Conservation (phyloP, 2,329 filamentous ascomycete species). For the Nemania diffusa region DNA sequence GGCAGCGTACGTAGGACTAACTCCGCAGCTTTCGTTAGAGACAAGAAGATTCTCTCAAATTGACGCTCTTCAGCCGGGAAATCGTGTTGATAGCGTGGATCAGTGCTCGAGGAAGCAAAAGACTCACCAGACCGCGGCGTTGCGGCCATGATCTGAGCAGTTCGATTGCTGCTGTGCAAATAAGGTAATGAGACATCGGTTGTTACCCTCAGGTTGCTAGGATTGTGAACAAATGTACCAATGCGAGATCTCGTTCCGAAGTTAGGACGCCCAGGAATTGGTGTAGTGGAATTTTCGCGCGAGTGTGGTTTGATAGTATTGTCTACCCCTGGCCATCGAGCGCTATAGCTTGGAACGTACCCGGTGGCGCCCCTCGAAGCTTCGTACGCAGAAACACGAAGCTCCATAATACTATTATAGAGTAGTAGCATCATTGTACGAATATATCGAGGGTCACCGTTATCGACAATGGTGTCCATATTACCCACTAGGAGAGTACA, state of each 20-base stretch:
- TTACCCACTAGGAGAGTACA: conserved; percentile 70
- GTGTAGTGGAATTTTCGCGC: conserved; percentile 64
- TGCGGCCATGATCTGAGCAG: conserved; percentile 64
- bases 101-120: conserved; percentile 68
- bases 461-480: conserved; percentile 71
- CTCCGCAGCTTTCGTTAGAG: conserved; percentile 78
- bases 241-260: conserved; percentile 53
- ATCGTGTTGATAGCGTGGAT: conserved; percentile 67
- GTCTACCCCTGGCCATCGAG: conserved; percentile 50
- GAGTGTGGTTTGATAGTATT: conserved; percentile 63
- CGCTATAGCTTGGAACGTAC: conserved; percentile 38
- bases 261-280: conserved; percentile 61
- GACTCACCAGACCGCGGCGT: conserved; percentile 87
- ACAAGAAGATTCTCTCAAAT: conserved; percentile 85
- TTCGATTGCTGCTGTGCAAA: conserved; percentile 61
- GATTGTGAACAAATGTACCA: conserved; percentile 57
- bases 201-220: conserved; percentile 65
- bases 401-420: conserved; percentile 75
- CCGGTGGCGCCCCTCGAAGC: conserved; percentile 42
- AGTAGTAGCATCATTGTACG: conserved; percentile 71
- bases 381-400: conserved; percentile 62
- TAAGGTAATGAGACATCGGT: conserved; percentile 64
- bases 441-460: conserved; percentile 73
- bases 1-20: conserved; percentile 78
- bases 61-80: conserved; percentile 79